These are phyloP conservation scores for Mentha longifolia DNA, from an alignment of 257 asterid genomes.

Conservation along the genomic window DNA sequence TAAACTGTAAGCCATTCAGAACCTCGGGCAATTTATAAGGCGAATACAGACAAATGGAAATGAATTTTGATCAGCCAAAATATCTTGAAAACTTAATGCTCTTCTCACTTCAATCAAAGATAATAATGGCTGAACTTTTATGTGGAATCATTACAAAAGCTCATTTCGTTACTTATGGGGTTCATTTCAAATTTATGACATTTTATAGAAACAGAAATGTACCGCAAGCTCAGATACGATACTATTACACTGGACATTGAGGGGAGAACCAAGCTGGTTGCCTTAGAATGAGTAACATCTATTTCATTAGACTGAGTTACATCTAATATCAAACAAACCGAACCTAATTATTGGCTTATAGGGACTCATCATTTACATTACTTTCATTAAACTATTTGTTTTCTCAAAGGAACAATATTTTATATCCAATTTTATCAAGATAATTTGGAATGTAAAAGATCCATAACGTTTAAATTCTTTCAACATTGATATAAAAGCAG, in stretches of 20 bases:
- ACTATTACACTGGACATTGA: not conserved
- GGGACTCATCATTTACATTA: not conserved
- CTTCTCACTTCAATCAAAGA: no score
- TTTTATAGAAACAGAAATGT: not conserved
- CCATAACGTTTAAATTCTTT: not conserved
- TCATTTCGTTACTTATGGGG: not conserved
- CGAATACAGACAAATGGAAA: no score
- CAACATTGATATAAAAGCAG: not conserved
- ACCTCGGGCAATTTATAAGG: no score
- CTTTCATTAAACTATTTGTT: no score
- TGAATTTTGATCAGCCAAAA: no score
- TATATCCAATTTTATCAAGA: not conserved
- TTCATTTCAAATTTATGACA: not conserved
- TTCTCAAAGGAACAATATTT: no score
- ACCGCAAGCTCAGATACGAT: not conserved
- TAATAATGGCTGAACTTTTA: no score
- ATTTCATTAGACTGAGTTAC: slow-evolving; percentile 3
- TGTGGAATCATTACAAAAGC: not conserved
- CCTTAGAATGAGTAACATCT: no score
- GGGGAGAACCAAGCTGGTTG: not conserved
- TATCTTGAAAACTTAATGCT: no score
- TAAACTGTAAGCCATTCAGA: no score
- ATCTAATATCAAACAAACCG: not conserved
- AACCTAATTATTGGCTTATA: not conserved
- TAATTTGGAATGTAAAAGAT: not conserved